phyloP scores from a whole-genome alignment of 2,329 filamentous ascomycete species.

The Botrytis galanthina region DNA sequence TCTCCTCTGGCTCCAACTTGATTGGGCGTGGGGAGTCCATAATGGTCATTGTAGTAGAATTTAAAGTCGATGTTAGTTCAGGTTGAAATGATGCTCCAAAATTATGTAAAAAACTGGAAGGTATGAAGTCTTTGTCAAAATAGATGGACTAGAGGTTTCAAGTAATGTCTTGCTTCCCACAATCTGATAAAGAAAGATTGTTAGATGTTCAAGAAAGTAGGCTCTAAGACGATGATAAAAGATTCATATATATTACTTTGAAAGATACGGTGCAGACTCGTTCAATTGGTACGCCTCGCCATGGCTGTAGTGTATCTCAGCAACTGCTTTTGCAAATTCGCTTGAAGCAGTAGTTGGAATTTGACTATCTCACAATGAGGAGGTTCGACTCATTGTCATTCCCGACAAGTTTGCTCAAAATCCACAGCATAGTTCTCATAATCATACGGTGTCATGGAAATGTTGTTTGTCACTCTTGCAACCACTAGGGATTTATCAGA shows the following conservation, averaged over 20 bases:
- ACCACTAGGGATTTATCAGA: neutral
- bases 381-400: neutral
- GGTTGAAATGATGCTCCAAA: neutral
- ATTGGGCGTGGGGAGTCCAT: neutral
- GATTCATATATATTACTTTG: neutral
- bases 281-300: too few relatives aligned
- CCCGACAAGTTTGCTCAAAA: neutral
- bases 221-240: neutral
- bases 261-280: neutral
- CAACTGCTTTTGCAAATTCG: accelerated
- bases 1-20: neutral
- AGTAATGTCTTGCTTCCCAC: neutral
- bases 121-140: neutral
- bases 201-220: neutral
- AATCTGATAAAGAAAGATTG: too few relatives aligned
- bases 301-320: neutral
- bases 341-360: neutral
- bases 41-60: too few relatives aligned
- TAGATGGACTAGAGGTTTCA: too few relatives aligned
- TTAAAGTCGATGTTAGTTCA: neutral
- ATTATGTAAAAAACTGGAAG: neutral
- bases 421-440: neutral
- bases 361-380: neutral
- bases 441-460: neutral
- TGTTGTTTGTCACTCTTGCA: neutral